These are phyloP conservation scores for Blastocystis sp. DNA, from an alignment of 352 stramenopile species.

Conservation along the genomic window DNA sequence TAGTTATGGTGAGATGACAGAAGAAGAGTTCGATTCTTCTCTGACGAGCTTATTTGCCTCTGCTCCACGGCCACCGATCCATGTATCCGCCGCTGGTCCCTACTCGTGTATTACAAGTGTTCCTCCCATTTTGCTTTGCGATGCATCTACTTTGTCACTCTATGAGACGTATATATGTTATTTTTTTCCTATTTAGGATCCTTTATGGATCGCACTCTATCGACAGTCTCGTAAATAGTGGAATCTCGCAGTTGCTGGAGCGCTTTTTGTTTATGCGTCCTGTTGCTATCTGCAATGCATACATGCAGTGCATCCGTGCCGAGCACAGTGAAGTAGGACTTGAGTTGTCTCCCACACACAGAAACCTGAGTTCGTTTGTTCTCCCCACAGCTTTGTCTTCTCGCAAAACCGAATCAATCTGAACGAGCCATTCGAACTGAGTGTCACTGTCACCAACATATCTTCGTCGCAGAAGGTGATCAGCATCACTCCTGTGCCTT, in stretches of 20 bases:
- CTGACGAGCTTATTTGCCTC: background rate
- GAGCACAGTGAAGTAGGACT: background rate
- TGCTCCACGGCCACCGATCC: background rate
- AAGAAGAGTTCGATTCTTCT: conserved; percentile 5
- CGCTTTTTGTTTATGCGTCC: conserved; percentile 54
- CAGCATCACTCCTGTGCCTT: background rate
- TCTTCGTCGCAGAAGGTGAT: background rate
- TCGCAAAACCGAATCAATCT: background rate
- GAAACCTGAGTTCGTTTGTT: background rate
- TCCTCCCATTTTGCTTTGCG: conserved; percentile 24
- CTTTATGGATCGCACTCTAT: conserved; percentile 2
- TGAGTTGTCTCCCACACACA: background rate
- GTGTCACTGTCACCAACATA: background rate
- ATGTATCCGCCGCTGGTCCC: background rate
- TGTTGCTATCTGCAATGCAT: conserved; percentile 29
- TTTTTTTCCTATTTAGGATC: background rate
- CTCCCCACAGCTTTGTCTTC: conserved; percentile 34
- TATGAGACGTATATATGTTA: background rate
- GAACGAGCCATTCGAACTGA: background rate
- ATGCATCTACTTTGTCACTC: background rate
- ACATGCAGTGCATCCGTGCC: conserved; percentile 1
- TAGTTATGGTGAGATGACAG: background rate
- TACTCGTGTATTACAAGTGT: background rate
- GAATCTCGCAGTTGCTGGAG: conserved; percentile 25
- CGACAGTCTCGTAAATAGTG: conserved; percentile 28